Evolutionary conservation across 805 yeast genomes (phyloP), one percentile per base, ranked within the genome.

Genomic region (Starmerella etchellsii): DNA sequence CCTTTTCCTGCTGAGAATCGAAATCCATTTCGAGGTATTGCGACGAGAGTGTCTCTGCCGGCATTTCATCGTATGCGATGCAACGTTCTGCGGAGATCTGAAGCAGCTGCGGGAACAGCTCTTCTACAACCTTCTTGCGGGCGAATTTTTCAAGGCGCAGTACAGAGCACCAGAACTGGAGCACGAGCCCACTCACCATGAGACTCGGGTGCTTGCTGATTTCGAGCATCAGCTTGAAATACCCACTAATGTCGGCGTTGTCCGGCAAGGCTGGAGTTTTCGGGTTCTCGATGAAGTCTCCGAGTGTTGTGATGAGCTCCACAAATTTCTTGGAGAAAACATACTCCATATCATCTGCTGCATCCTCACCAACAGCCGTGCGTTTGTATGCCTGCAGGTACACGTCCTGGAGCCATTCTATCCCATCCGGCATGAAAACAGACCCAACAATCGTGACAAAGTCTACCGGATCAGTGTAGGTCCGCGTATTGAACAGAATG

Each of bases 121-220:
- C 62, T 39, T 68, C 67, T 31, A 80, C 74, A 33, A 55, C 58
- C 2, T 51, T 50, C 23, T 47, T 52, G 15, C 54, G 44, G 26
- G 53, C 48, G 19, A 81, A 65, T 44, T 78, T 82, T 50, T 85
- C 95, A 42, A 78, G 73, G 53, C 99, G 70, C 38, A 93, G 63
- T 50, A 88, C 74, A 2, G 88, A 74, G 46, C 94, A 84, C 98
- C 98, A 93, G 64, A 91, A 80, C 57, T 85, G 95, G 39, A 91
- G 62, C 0, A 95, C 81, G 15, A 91, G 68, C 0, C 95, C 95
- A 37, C 94, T 79, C 2, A 88, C 78, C n/a, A 88, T 78, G 41
- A 91, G 67, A 52, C 94, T 81, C 21, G 83, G 81, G 55, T 84
- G 91, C 52, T 69, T 71, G 0, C 95, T 81, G 1, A 95, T 83